Evolutionary conservation across 805 yeast genomes (phyloP).

Genomic region (Myxozyma lipomycoides): DNA sequence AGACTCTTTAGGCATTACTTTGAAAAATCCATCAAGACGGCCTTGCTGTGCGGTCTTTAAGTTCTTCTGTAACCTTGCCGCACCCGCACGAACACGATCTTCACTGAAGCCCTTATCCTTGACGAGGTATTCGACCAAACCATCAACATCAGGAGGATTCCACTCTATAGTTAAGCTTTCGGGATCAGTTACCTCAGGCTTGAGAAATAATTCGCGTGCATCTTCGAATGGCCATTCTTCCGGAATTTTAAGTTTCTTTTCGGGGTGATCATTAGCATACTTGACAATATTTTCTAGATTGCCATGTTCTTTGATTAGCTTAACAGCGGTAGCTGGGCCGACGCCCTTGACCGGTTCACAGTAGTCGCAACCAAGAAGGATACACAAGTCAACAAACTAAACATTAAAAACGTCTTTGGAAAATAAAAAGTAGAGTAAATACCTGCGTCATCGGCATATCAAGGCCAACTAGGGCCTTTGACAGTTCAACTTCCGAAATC

Average conservation of each 20-base stretch:
- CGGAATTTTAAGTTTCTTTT: slow-evolving; percentile 76
- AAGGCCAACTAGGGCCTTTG: slow-evolving; percentile 67
- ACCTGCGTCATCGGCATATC: slow-evolving; percentile 38
- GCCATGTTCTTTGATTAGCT: slow-evolving; percentile 80
- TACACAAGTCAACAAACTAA: slow-evolving; percentile 87
- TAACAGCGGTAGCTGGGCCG: slow-evolving; percentile 92
- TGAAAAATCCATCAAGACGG: slow-evolving; percentile 75
- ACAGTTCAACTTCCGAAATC: slow-evolving; percentile 72
- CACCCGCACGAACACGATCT: slow-evolving; percentile 84
- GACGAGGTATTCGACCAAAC: slow-evolving; percentile 76
- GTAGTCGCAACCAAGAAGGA: slow-evolving; percentile 92
- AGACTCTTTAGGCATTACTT: slow-evolving; percentile 49
- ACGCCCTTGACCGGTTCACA: slow-evolving; percentile 93
- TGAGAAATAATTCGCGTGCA: slow-evolving; percentile 75
- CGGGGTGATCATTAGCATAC: slow-evolving; percentile 47
- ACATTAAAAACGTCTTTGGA: slow-evolving; percentile 39
- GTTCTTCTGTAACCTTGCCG: slow-evolving; percentile 77
- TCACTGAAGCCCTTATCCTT: slow-evolving; percentile 87
- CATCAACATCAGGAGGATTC: slow-evolving; percentile 84
- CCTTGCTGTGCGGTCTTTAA: slow-evolving; percentile 85
- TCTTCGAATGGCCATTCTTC: slow-evolving; percentile 92
- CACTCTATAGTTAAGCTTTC: slow-evolving; percentile 69
- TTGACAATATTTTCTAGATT: slow-evolving; percentile 69
- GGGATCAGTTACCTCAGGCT: slow-evolving; percentile 73
- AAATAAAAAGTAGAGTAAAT: neutral